phyloP scores from a whole-genome alignment of 352 stramenopile genomes.

The Globisporangium carolinianum region DNA sequence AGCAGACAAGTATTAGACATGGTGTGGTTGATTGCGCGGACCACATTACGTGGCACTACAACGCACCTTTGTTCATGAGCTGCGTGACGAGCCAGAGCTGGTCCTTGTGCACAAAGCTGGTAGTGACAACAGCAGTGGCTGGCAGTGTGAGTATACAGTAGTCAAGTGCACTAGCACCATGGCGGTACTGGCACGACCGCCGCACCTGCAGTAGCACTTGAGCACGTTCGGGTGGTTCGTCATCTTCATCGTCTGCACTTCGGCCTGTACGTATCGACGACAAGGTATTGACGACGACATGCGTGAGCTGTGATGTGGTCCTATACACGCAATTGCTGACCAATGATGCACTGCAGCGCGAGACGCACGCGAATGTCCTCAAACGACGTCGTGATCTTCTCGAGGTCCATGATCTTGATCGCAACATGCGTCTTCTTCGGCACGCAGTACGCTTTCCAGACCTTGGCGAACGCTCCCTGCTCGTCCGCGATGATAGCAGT shows the following conservation, averaged over 20 bases:
- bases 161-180: background rate
- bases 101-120: constrained; percentile 94
- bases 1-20: no score
- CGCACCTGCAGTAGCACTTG: constrained; percentile 91
- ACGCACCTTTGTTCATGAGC: constrained; percentile 95
- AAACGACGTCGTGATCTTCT: constrained; percentile 97
- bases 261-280: constrained; percentile 33
- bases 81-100: constrained; percentile 98
- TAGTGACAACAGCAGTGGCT: background rate
- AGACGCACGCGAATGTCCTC: constrained; percentile 79
- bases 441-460: constrained; percentile 93
- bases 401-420: constrained; percentile 99
- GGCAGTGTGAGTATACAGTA: background rate
- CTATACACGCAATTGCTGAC: no score
- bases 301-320: no score
- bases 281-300: no score
- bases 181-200: background rate
- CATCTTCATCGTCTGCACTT: constrained; percentile 98
- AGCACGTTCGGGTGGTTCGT: constrained; percentile 98
- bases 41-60: no score
- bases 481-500: background rate
- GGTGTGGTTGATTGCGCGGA: no score
- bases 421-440: constrained; percentile 88
- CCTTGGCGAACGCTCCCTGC: constrained; percentile 96
- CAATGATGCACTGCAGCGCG: background rate